phyloP scores from a whole-genome alignment of 768 basidiomycete species.

The Cyclocybe cylindracea region DNA sequence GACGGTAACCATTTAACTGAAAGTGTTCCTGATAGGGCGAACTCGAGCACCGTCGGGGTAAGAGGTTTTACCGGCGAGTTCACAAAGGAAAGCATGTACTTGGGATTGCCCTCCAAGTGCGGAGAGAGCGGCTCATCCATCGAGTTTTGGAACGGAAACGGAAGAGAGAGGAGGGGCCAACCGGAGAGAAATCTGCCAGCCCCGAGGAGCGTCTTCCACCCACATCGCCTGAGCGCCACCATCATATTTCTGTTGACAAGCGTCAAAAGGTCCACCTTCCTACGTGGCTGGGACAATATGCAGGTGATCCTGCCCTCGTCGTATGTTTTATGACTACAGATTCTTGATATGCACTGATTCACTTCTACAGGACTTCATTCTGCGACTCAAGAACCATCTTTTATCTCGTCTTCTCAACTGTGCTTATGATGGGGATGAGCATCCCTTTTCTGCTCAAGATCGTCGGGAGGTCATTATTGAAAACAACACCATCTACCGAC shows the following conservation, averaged over 20 bases:
- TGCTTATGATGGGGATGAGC: conserved; percentile 27
- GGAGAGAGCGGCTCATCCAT: neutral
- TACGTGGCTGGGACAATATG: conserved; percentile 9
- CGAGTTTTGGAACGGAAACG: too few relatives aligned
- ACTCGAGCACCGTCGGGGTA: conserved; percentile 8
- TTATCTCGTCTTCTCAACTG: conserved; percentile 23
- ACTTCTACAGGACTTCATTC: conserved; percentile 30
- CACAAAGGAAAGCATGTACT: neutral
- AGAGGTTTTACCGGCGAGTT: conserved; percentile 5
- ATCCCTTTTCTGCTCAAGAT: too few relatives aligned
- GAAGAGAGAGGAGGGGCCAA: too few relatives aligned
- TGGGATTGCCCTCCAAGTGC: neutral
- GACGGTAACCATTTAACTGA: too few relatives aligned
- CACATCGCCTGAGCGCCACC: conserved; percentile 9
- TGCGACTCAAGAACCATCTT: conserved; percentile 27
- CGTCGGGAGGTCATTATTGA: conserved; percentile 6
- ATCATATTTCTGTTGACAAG: conserved; percentile 5
- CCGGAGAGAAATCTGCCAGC: too few relatives aligned
- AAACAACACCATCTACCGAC: conserved; percentile 20
- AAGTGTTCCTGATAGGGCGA: conserved; percentile 9
- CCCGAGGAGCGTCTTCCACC: neutral
- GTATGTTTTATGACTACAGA: too few relatives aligned
- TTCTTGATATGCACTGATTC: too few relatives aligned
- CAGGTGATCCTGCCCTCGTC: conserved; percentile 24
- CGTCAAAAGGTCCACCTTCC: conserved; percentile 1